Conservation (phyloP, 768 basidiomycete species). For the Suillus luteus region DNA sequence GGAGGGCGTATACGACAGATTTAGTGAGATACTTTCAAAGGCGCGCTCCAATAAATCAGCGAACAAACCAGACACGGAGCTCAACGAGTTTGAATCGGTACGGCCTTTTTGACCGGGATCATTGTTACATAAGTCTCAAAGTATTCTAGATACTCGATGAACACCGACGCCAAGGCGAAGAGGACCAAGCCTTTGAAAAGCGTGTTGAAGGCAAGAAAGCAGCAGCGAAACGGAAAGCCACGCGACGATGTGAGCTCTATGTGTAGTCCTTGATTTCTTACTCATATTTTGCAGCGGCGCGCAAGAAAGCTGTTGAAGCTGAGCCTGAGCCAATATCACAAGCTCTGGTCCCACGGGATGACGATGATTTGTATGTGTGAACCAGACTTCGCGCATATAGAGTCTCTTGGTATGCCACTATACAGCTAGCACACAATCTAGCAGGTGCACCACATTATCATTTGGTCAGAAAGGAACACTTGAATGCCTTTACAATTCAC, state of each 20-base stretch:
- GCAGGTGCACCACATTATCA: background rate
- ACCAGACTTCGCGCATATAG: background rate
- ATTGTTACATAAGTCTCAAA: background rate
- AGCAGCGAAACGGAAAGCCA: slow-evolving; percentile 75
- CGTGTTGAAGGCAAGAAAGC: slow-evolving; percentile 81
- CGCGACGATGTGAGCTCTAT: slow-evolving; percentile 42
- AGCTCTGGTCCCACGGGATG: slow-evolving; percentile 16
- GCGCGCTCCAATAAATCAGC: slow-evolving; percentile 89
- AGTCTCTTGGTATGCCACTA: background rate
- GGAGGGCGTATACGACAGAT: slow-evolving; percentile 72
- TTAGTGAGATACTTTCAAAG: slow-evolving; percentile 92
- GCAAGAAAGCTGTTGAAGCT: slow-evolving; percentile 30
- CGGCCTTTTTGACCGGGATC: slow-evolving; percentile 14
- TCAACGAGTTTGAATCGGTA: slow-evolving; percentile 93
- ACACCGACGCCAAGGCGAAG: slow-evolving; percentile 80
- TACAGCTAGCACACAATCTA: background rate
- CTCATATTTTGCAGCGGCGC: slow-evolving; percentile 24
- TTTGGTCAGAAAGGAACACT: background rate
- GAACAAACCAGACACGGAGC: slow-evolving; percentile 89
- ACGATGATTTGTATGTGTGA: slow-evolving; percentile 30
- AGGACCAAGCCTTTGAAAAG: slow-evolving; percentile 89
- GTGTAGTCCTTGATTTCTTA: too few species aligned
- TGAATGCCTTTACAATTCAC: background rate
- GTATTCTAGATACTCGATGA: slow-evolving; percentile 75
- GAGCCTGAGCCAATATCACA: slow-evolving; percentile 22